These are phyloP conservation scores for Daldinia vernicosa DNA, from an alignment of 495 filamentous ascomycete species.

Conservation along the genomic window DNA sequence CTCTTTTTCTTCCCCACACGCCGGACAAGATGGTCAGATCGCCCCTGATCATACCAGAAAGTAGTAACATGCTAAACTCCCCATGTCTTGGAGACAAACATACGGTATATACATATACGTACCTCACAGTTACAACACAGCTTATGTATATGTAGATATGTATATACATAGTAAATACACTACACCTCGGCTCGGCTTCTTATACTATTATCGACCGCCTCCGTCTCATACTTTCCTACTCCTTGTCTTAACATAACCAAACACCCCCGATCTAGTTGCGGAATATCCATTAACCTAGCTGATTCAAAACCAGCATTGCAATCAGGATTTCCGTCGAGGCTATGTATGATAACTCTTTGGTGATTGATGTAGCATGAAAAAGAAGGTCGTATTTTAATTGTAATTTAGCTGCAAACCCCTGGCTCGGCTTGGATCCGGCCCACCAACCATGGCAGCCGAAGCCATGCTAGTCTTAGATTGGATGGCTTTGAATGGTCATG, in stretches of 20 bases:
- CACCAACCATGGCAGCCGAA: slow-evolving; percentile 31
- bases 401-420: slow-evolving; percentile 31
- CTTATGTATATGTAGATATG: neutral
- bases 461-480: slow-evolving; percentile 31
- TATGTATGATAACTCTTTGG: slow-evolving; percentile 6
- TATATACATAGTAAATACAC: neutral
- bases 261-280: neutral
- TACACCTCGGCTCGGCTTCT: slow-evolving; percentile 9
- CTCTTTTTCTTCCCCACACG: slow-evolving; percentile 18
- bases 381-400: slow-evolving; percentile 12
- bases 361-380: slow-evolving; percentile 7
- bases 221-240: slow-evolving; percentile 1
- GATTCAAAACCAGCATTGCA: slow-evolving; percentile 7
- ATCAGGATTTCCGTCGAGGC: neutral
- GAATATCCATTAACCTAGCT: neutral
- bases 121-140: neutral
- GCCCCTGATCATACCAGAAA: slow-evolving; percentile 28
- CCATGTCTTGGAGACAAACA: slow-evolving; percentile 14
- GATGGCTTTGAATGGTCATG: slow-evolving; percentile 30
- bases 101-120: neutral
- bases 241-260: slow-evolving; percentile 1
- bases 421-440: slow-evolving; percentile 18
- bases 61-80: neutral
- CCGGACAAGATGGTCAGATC: slow-evolving; percentile 24
- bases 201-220: slow-evolving; percentile 7